Conservation (phyloP, 2,329 filamentous ascomycete genomes). For the Talaromyces atroroseus region DNA sequence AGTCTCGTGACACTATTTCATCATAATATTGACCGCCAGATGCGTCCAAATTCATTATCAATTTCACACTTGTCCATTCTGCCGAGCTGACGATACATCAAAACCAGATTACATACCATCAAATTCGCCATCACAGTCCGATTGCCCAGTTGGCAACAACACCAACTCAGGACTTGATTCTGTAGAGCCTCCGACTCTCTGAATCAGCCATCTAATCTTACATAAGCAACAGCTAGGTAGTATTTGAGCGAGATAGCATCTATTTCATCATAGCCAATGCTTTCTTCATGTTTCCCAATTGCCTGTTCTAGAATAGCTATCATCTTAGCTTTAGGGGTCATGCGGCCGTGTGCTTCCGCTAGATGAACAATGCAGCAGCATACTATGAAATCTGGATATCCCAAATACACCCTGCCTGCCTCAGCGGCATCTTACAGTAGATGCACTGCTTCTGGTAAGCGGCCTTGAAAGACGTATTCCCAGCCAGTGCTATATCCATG, state of each 20-base stretch:
- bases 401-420: conserved; percentile 14
- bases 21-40: conserved; percentile 1
- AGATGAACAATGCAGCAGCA: conserved; percentile 15
- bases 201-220: conserved; percentile 11
- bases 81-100: conserved; percentile 15
- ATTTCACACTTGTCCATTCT: conserved; percentile 14
- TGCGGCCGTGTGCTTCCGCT: conserved; percentile 13
- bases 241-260: conserved; percentile 15
- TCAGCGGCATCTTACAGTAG: conserved; percentile 14
- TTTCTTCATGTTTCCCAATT: conserved; percentile 11
- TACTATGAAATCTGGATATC: conserved; percentile 10
- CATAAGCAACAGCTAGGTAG: conserved; percentile 14
- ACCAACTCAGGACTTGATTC: conserved; percentile 12
- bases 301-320: conserved; percentile 11
- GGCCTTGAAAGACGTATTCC: conserved; percentile 14
- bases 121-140: conserved; percentile 10
- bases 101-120: conserved; percentile 13
- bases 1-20: too few relatives aligned
- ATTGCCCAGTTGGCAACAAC: conserved; percentile 7
- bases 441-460: conserved; percentile 11
- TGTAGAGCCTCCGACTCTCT: conserved; percentile 11
- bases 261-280: conserved; percentile 9
- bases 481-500: conserved; percentile 15
- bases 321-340: conserved; percentile 10
- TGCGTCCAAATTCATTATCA: conserved; percentile 12